These are phyloP conservation scores for Marchantia paleacea DNA, from an alignment of 225 moss, liverwort and hornwort species.

Conservation along the genomic window DNA sequence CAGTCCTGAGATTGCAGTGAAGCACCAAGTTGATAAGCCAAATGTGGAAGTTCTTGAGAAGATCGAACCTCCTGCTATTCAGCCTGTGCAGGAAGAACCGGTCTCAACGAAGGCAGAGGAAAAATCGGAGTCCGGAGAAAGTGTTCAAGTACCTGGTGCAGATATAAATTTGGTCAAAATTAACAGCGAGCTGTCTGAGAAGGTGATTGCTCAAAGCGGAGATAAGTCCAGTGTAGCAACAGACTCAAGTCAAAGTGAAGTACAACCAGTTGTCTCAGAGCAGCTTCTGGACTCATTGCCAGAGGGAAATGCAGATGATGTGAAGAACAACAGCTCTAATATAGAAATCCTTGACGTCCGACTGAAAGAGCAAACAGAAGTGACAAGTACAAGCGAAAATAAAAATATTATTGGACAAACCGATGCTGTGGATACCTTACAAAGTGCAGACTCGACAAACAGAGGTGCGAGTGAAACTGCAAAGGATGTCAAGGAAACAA, in stretches of 20 bases:
- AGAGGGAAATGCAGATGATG: slow-evolving; percentile 8
- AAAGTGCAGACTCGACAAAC: slow-evolving; percentile 4
- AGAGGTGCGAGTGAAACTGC: neutral
- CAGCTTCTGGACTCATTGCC: slow-evolving; percentile 3
- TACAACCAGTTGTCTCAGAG: slow-evolving; percentile 3
- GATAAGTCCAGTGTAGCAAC: slow-evolving; percentile 4
- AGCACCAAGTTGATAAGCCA: slow-evolving; percentile 28
- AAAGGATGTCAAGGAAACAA: neutral
- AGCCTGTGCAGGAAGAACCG: slow-evolving; percentile 32
- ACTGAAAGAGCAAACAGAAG: neutral
- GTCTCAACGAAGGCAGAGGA: slow-evolving; percentile 8
- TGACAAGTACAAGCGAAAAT: neutral
- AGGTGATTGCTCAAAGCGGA: slow-evolving; percentile 13
- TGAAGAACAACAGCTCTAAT: neutral
- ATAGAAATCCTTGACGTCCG: neutral
- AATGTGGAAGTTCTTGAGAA: slow-evolving; percentile 32
- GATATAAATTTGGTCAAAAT: neutral
- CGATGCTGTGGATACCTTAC: neutral
- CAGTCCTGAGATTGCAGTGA: slow-evolving; percentile 31
- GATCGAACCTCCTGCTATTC: slow-evolving; percentile 14
- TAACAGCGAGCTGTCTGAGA: neutral
- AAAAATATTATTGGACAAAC: slow-evolving; percentile 5
- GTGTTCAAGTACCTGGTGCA: neutral
- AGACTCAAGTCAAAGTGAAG: slow-evolving; percentile 14
- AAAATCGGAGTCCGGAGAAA: neutral